Evolutionary conservation across 192 early-diverging fungal species (phyloP).

Genomic region (Physocladia obscura): DNA sequence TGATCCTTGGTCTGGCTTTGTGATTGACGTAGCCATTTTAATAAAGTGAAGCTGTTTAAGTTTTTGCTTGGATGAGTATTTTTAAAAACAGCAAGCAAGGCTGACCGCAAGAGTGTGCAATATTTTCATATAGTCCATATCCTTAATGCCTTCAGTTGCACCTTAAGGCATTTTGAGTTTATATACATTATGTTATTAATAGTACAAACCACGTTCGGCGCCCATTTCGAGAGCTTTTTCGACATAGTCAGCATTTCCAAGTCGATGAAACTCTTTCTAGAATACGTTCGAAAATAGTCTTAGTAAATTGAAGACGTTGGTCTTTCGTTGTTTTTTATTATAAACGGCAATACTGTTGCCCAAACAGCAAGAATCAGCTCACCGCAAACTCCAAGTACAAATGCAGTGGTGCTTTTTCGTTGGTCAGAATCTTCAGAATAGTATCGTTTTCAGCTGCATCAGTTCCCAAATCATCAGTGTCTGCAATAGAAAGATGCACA

Average conservation of each 20-base stretch:
- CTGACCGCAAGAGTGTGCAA: constrained; percentile 18
- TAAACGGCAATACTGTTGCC: too few species aligned
- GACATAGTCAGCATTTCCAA: constrained; percentile 15
- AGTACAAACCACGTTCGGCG: constrained; percentile 3
- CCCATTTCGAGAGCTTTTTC: constrained; percentile 27
- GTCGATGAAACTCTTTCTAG: constrained; percentile 12
- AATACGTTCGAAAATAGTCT: not conserved
- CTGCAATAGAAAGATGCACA: not conserved
- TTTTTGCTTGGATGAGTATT: not conserved
- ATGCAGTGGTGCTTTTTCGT: constrained; percentile 61
- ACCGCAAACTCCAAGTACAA: constrained; percentile 74
- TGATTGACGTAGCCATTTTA: not conserved
- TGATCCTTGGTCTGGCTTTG: not conserved
- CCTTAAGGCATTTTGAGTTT: not conserved
- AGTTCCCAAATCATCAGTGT: constrained; percentile 55
- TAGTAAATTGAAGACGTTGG: too few species aligned
- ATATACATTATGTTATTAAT: not conserved
- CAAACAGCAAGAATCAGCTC: too few species aligned
- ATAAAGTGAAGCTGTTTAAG: constrained; percentile 24
- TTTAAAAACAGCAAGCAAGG: not conserved
- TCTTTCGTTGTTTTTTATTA: too few species aligned
- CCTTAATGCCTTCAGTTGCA: not conserved
- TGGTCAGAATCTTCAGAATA: constrained; percentile 69
- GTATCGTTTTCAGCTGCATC: constrained; percentile 48
- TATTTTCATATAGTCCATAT: constrained; percentile 12